Conservation (phyloP, 2,329 filamentous ascomycete genomes). For the Ceratocystis eucalypticola region DNA sequence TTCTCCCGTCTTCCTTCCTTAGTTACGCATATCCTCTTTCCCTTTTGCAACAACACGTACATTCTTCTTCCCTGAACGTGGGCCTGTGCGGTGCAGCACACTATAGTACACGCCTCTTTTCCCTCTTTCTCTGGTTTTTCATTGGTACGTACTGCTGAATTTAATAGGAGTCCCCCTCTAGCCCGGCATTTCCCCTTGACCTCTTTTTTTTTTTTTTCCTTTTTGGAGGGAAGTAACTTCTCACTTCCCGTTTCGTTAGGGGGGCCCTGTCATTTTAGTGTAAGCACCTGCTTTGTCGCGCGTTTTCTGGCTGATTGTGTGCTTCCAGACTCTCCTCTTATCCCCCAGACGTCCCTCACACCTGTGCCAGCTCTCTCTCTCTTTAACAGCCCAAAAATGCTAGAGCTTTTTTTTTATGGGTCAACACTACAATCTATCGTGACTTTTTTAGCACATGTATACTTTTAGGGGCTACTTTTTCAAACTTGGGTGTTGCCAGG, state of each 20-base stretch:
- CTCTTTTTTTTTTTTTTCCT: not conserved
- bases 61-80: not conserved
- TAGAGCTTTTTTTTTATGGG: not conserved
- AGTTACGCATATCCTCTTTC: not conserved
- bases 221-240: not conserved
- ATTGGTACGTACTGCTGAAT: not conserved
- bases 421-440: not conserved
- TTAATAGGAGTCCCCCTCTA: slow-evolving; percentile 1
- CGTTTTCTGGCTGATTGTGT: slow-evolving; percentile 18
- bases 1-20: slow-evolving; percentile 8
- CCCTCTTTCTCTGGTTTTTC: not conserved
- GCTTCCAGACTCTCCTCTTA: slow-evolving; percentile 15
- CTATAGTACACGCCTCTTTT: not conserved
- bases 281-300: slow-evolving; percentile 15
- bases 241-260: slow-evolving; percentile 9
- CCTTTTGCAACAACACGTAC: not conserved
- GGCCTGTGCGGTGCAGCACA: not conserved
- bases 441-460: not conserved
- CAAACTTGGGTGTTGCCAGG: not conserved
- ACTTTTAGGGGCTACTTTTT: no score
- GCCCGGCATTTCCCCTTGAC: not conserved
- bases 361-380: slow-evolving; percentile 19
- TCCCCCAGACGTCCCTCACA: slow-evolving; percentile 20
- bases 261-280: slow-evolving; percentile 8
- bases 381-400: not conserved